These are phyloP conservation scores for Aaosphaeria pasadenensis DNA, from an alignment of 2,329 filamentous ascomycete genomes.

Conservation along the genomic window DNA sequence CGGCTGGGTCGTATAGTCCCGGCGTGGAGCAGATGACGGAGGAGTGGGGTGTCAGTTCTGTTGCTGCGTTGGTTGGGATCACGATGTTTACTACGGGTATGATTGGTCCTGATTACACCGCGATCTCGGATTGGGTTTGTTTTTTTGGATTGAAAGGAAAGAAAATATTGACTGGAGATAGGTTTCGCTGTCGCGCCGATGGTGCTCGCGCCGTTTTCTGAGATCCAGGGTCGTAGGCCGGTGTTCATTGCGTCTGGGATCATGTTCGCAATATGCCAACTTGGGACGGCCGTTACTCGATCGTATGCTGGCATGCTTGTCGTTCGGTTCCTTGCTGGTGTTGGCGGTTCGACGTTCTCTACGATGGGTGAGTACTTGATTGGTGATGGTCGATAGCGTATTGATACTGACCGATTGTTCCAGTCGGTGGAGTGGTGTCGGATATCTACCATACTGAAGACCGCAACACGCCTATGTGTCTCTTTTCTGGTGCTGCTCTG, in stretches of 20 bases:
- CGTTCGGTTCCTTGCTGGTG: slow-evolving; percentile 71
- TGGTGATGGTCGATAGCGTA: neutral
- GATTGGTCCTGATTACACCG: slow-evolving; percentile 1
- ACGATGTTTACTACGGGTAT: slow-evolving; percentile 66
- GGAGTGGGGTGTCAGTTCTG: slow-evolving; percentile 62
- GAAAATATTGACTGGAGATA: no score
- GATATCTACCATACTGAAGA: slow-evolving; percentile 78
- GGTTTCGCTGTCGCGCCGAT: slow-evolving; percentile 85
- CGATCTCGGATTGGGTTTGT: no score
- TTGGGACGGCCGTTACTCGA: slow-evolving; percentile 69
- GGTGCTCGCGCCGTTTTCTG: slow-evolving; percentile 82
- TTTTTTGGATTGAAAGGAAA: slow-evolving; percentile 15
- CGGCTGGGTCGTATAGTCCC: slow-evolving; percentile 76
- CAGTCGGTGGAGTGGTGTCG: slow-evolving; percentile 81
- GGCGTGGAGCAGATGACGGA: slow-evolving; percentile 62
- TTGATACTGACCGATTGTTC: neutral
- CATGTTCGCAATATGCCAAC: slow-evolving; percentile 68
- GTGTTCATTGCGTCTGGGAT: slow-evolving; percentile 74
- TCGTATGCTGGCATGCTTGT: slow-evolving; percentile 72
- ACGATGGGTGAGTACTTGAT: slow-evolving; percentile 56
- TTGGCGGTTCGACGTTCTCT: slow-evolving; percentile 75
- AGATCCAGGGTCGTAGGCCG: slow-evolving; percentile 82
- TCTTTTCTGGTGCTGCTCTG: slow-evolving; percentile 78
- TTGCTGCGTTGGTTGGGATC: slow-evolving; percentile 71
- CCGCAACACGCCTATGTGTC: slow-evolving; percentile 83